Percentiles rank a stretch among this genome's conserved stretches.
Evolutionary conservation across 306 rosid species (phyloP).

Genomic region (Vigna hirtella): DNA sequence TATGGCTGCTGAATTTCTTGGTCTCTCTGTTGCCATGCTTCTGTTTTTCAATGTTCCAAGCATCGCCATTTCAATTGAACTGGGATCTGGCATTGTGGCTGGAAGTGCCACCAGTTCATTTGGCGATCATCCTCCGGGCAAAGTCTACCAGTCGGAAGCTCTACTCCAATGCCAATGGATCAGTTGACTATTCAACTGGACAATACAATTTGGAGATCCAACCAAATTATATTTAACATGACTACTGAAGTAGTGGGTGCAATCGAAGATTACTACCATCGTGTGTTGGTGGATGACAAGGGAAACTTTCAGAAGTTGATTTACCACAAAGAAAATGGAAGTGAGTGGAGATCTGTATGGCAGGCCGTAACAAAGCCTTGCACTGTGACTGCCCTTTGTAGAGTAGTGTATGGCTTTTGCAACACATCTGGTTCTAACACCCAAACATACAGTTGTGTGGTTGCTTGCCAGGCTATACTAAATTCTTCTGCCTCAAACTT

Average conservation of each 20-base stretch:
- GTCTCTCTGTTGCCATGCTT: neutral
- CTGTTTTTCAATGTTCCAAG: neutral
- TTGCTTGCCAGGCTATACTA: conserved; percentile 50
- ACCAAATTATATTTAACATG: conserved; percentile 11
- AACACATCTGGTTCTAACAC: conserved; percentile 42
- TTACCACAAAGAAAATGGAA: conserved; percentile 12
- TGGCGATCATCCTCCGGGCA: conserved; percentile 44
- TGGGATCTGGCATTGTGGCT: conserved; percentile 41
- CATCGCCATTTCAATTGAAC: neutral
- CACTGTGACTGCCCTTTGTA: conserved; percentile 50
- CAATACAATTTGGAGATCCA: conserved; percentile 43
- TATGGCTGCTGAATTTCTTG: neutral
- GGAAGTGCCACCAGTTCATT: conserved; percentile 37
- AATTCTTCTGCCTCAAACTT: conserved; percentile 36
- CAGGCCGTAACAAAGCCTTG: conserved; percentile 43
- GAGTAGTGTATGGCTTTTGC: conserved; percentile 55
- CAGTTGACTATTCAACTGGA: conserved; percentile 47
- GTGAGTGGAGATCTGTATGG: conserved; percentile 43
- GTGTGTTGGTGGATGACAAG: conserved; percentile 38
- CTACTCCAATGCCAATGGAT: conserved; percentile 46
- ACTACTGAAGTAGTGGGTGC: neutral
- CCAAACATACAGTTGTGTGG: conserved; percentile 17
- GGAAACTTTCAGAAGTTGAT: conserved; percentile 48
- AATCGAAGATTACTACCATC: conserved; percentile 43
- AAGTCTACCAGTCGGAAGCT: conserved; percentile 23